Percentiles rank a stretch among this genome's conserved stretches.
Conservation (phyloP, 768 basidiomycete species). For the Pholiota molesta region DNA sequence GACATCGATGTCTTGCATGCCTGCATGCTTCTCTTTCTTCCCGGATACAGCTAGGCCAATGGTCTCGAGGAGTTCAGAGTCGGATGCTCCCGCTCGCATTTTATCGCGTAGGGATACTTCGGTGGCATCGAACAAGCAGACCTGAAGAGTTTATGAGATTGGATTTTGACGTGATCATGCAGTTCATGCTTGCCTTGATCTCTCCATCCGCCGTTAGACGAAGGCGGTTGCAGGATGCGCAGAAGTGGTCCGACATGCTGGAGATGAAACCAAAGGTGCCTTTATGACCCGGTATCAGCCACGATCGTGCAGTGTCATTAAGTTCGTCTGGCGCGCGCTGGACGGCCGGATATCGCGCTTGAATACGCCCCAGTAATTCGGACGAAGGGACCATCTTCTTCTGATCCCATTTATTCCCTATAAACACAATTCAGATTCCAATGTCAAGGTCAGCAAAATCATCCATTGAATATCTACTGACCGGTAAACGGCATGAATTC, state of each 20-base stretch:
- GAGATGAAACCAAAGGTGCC: conserved; percentile 88
- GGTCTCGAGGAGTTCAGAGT: conserved; percentile 60
- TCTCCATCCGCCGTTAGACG: conserved; percentile 90
- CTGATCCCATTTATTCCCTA: conserved; percentile 87
- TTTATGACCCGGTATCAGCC: conserved; percentile 68
- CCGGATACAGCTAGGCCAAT: conserved; percentile 67
- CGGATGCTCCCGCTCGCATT: conserved; percentile 65
- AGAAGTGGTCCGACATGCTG: conserved; percentile 95
- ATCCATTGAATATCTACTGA: conserved; percentile 27
- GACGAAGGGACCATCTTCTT: conserved; percentile 80
- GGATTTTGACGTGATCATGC: neutral
- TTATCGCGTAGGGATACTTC: conserved; percentile 82
- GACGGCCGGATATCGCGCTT: conserved; percentile 49
- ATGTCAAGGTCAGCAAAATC: conserved; percentile 3
- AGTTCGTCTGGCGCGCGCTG: conserved; percentile 62
- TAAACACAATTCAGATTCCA: conserved; percentile 4
- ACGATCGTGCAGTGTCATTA: conserved; percentile 83
- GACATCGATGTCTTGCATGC: conserved; percentile 82
- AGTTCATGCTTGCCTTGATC: conserved; percentile 62
- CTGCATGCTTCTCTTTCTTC: conserved; percentile 83
- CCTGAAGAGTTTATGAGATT: conserved; percentile 45
- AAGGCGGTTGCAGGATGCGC: conserved; percentile 81
- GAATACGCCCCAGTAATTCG: conserved; percentile 58
- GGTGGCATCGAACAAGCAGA: conserved; percentile 85
- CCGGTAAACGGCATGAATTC: conserved; percentile 96